Evolutionary conservation across 1,284 basidiomycete genomes (phyloP).

Genomic region (Amylostereum chailletii): DNA sequence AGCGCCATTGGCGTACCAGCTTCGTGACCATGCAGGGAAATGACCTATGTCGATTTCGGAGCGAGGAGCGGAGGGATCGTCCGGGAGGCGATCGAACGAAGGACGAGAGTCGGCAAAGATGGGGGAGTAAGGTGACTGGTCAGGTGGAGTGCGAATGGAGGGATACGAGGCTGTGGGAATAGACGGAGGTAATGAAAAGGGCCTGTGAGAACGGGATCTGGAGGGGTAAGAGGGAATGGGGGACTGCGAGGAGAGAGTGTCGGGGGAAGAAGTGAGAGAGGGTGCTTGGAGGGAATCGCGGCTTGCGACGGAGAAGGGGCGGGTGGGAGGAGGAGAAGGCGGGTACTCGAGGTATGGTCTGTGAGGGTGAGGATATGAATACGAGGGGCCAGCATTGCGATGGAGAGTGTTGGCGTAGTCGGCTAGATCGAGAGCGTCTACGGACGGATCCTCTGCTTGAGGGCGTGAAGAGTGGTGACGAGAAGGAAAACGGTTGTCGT

Average conservation of each 20-base stretch:
- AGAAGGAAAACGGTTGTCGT: constrained; percentile 5
- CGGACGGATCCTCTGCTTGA: constrained; percentile 53
- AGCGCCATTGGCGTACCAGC: constrained; percentile 39
- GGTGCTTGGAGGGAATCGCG: constrained; percentile 30
- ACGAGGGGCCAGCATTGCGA: constrained; percentile 13
- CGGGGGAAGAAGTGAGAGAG: constrained; percentile 38
- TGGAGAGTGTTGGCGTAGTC: constrained; percentile 50
- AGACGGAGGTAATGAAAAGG: constrained; percentile 40
- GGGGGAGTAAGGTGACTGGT: constrained; percentile 6
- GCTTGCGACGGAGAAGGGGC: constrained; percentile 26
- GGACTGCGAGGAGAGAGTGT: constrained; percentile 31
- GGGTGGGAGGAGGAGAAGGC: constrained; percentile 26
- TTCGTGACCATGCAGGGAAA: constrained; percentile 52
- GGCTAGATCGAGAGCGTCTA: constrained; percentile 62
- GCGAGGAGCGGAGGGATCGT: constrained; percentile 16
- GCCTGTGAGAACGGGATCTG: constrained; percentile 22
- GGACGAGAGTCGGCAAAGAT: neutral
- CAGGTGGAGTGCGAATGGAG: constrained; percentile 14
- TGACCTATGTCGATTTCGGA: constrained; percentile 48
- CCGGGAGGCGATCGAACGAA: constrained; percentile 10
- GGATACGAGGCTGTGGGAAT: constrained; percentile 16
- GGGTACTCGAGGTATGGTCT: constrained; percentile 27
- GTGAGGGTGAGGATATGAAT: constrained; percentile 1
- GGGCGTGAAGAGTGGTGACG: constrained; percentile 22
- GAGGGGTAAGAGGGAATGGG: constrained; percentile 21